Percentiles rank a stretch among this genome's conserved stretches.
Evolutionary conservation across 1,284 basidiomycete species (phyloP).

Genomic region (Entoloma clypeatum): DNA sequence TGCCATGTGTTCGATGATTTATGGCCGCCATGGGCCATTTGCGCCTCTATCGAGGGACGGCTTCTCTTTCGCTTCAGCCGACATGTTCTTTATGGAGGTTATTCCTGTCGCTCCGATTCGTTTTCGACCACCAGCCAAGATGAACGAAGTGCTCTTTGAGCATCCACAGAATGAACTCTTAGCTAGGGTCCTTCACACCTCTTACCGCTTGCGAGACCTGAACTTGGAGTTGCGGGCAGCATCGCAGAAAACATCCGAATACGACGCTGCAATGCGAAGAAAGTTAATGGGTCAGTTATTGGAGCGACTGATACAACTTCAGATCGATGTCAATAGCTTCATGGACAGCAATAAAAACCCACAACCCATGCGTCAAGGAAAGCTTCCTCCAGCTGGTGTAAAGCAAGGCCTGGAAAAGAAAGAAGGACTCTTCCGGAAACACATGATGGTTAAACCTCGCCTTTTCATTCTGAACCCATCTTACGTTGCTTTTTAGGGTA

Average conservation of each 20-base stretch:
- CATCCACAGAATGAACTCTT: conserved; percentile 97
- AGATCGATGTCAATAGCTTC: conserved; percentile 95
- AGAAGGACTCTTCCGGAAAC: conserved; percentile 96
- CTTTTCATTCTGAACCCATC: conserved; percentile 1
- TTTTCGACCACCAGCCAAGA: conserved; percentile 90
- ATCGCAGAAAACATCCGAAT: conserved; percentile 54
- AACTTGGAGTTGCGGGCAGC: conserved; percentile 65
- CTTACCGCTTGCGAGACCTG: conserved; percentile 77
- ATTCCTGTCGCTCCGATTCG: conserved; percentile 91
- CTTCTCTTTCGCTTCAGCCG: conserved; percentile 72
- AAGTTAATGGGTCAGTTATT: conserved; percentile 71
- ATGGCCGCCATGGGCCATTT: conserved; percentile 90
- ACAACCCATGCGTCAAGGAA: conserved; percentile 78
- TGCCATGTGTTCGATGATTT: conserved; percentile 82
- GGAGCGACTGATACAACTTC: conserved; percentile 84
- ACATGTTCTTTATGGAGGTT: conserved; percentile 97
- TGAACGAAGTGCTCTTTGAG: conserved; percentile 94
- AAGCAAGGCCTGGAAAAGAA: conserved; percentile 99
- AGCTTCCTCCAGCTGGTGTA: conserved; percentile 90
- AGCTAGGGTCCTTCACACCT: conserved; percentile 78
- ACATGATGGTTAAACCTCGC: conserved; percentile 86
- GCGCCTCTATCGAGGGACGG: conserved; percentile 53
- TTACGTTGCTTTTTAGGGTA: conserved; percentile 59
- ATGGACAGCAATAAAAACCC: conserved; percentile 98
- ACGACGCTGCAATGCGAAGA: conserved; percentile 55